Conservation (phyloP, 495 filamentous ascomycete species). For the Trichoderma orchidacearum region DNA sequence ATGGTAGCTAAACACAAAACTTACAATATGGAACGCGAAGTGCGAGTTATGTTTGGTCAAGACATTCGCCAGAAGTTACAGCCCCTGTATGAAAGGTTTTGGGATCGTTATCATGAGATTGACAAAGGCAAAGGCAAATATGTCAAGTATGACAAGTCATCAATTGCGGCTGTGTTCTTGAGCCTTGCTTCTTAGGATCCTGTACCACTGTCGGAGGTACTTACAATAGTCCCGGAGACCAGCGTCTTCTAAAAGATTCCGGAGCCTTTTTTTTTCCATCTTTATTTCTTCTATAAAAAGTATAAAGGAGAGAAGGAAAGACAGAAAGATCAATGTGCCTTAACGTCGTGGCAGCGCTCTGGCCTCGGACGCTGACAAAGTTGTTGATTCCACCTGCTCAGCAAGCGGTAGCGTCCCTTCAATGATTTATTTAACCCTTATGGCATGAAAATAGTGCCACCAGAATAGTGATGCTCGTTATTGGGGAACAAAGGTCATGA, state of each 20-base stretch:
- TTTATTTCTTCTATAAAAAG: too few species aligned
- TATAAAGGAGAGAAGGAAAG: too few species aligned
- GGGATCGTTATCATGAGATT: conserved; percentile 93
- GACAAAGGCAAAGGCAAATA: conserved; percentile 96
- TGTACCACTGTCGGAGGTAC: background rate
- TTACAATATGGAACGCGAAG: conserved; percentile 77
- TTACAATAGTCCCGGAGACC: background rate
- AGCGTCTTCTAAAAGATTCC: background rate
- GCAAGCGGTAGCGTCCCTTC: too few species aligned
- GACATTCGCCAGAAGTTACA: conserved; percentile 85
- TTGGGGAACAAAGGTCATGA: too few species aligned
- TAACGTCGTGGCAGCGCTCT: too few species aligned
- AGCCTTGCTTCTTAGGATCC: conserved; percentile 12
- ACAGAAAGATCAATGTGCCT: too few species aligned
- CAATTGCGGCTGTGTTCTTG: conserved; percentile 40
- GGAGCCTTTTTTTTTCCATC: too few species aligned
- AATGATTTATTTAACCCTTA: too few species aligned
- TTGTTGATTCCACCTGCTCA: too few species aligned
- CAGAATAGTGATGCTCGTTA: too few species aligned
- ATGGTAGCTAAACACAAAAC: conserved; percentile 66
- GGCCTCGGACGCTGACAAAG: too few species aligned
- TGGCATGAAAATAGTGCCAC: too few species aligned
- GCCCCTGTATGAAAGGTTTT: conserved; percentile 88
- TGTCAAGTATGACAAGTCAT: conserved; percentile 85
- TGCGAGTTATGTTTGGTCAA: conserved; percentile 58